Conservation (phyloP, 2,329 filamentous ascomycete species). For the Colletotrichum sidae region DNA sequence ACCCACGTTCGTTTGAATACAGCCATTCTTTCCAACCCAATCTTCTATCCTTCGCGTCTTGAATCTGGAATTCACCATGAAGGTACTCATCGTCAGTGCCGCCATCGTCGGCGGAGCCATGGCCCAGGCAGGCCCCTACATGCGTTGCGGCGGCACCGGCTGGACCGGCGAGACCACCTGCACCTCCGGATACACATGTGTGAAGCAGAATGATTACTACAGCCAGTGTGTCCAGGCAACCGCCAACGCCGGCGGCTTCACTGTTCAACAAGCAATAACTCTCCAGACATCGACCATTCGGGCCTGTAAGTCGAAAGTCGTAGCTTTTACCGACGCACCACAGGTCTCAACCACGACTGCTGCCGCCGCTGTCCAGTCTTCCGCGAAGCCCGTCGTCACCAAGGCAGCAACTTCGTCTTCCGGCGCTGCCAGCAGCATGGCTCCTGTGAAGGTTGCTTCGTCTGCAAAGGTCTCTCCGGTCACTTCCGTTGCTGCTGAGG, state of each 20-base stretch:
- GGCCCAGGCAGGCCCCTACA: too few relatives aligned
- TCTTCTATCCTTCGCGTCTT: not conserved
- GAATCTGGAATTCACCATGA: constrained; percentile 26
- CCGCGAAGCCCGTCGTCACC: constrained; percentile 24
- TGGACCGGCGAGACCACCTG: too few relatives aligned
- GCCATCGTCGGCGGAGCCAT: too few relatives aligned
- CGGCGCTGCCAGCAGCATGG: not conserved
- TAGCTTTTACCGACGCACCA: constrained; percentile 3
- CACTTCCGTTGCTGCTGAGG: constrained; percentile 1
- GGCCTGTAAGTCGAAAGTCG: constrained; percentile 27
- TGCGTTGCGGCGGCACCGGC: too few relatives aligned
- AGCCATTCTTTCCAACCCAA: constrained; percentile 21
- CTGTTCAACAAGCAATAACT: too few relatives aligned
- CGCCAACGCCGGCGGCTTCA: not conserved
- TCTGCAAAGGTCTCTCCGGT: not conserved
- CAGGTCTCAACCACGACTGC: constrained; percentile 13
- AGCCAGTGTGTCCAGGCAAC: constrained; percentile 31
- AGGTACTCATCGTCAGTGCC: too few relatives aligned
- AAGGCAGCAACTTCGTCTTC: constrained; percentile 6
- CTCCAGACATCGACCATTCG: constrained; percentile 9
- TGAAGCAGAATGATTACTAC: too few relatives aligned
- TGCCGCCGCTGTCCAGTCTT: constrained; percentile 5
- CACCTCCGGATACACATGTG: too few relatives aligned
- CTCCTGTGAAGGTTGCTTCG: not conserved
- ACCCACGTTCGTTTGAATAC: not conserved